Percentiles rank a stretch among this genome's conserved stretches.
These are phyloP conservation scores for Scedosporium apiospermum DNA, from an alignment of 2,329 filamentous ascomycete genomes.

Conservation along the genomic window DNA sequence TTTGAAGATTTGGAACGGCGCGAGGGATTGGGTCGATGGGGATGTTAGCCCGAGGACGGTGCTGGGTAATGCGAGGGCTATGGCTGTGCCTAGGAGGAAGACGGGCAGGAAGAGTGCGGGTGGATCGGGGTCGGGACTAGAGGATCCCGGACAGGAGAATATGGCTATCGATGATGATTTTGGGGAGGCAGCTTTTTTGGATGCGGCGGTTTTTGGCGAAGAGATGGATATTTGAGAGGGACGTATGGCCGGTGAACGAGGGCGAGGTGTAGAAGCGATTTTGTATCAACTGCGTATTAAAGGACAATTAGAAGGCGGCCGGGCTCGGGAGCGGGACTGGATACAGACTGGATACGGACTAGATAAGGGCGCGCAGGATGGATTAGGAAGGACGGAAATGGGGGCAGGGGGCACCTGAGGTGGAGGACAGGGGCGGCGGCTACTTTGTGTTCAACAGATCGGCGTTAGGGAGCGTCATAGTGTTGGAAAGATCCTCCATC, in stretches of 20 bases:
- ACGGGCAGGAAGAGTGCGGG: slow-evolving; percentile 14
- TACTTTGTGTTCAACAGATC: too few species aligned
- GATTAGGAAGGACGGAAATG: too few species aligned
- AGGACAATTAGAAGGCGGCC: background rate
- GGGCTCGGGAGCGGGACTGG: background rate
- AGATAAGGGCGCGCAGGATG: background rate
- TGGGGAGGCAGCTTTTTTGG: slow-evolving; percentile 59
- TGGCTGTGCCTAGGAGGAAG: slow-evolving; percentile 36
- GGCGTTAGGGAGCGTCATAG: too few species aligned
- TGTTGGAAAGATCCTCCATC: background rate
- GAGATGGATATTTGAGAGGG: slow-evolving; percentile 27
- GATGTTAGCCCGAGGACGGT: slow-evolving; percentile 29
- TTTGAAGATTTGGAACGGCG: slow-evolving; percentile 14
- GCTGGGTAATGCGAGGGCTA: slow-evolving; percentile 29
- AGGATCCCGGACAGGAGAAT: slow-evolving; percentile 35
- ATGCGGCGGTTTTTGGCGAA: slow-evolving; percentile 21
- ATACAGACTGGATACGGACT: background rate
- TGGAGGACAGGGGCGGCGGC: too few species aligned
- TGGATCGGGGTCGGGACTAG: slow-evolving; percentile 7
- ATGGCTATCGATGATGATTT: slow-evolving; percentile 49
- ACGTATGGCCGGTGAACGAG: background rate
- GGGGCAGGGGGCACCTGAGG: too few species aligned
- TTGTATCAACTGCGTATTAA: background rate
- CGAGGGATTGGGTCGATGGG: slow-evolving; percentile 24
- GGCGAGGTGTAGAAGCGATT: background rate